Percentiles rank a stretch among this genome's conserved stretches.
These are phyloP conservation scores for Eutrema salsugineum DNA, from an alignment of 441 rosid genomes.

Conservation along the genomic window DNA sequence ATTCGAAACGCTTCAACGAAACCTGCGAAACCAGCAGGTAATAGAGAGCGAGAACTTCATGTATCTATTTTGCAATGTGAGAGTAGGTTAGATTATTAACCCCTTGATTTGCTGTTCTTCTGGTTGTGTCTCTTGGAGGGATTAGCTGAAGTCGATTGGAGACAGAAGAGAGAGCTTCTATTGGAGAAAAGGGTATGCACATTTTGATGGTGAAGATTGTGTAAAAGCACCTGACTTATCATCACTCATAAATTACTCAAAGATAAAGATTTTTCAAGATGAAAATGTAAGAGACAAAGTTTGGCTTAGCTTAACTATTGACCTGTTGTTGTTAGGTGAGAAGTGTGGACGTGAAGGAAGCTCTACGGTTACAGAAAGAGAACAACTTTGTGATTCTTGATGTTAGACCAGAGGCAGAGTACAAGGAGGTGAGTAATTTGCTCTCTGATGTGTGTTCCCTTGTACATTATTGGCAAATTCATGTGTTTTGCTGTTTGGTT, in stretches of 20 bases:
- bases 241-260: not conserved
- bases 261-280: not conserved
- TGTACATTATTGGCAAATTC: not conserved
- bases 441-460: not conserved
- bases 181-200: constrained; percentile 66
- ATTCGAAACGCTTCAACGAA: constrained; percentile 66
- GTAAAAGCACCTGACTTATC: not conserved
- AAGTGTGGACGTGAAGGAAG: constrained; percentile 92
- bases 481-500: not conserved
- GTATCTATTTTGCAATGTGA: not conserved
- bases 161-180: constrained; percentile 68
- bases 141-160: constrained; percentile 97
- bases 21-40: constrained; percentile 85
- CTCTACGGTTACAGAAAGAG: constrained; percentile 82
- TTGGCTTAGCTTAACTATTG: not conserved
- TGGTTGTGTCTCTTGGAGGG: constrained; percentile 38
- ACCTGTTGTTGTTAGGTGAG: constrained; percentile 53
- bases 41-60: constrained; percentile 10
- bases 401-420: constrained; percentile 91
- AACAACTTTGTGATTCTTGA: constrained; percentile 95
- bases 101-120: constrained; percentile 19
- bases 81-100: constrained; percentile 5
- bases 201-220: not conserved
- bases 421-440: constrained; percentile 54
- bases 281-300: not conserved